Conservation (phyloP, 345 rosid genomes). For the Turnera subulata region DNA sequence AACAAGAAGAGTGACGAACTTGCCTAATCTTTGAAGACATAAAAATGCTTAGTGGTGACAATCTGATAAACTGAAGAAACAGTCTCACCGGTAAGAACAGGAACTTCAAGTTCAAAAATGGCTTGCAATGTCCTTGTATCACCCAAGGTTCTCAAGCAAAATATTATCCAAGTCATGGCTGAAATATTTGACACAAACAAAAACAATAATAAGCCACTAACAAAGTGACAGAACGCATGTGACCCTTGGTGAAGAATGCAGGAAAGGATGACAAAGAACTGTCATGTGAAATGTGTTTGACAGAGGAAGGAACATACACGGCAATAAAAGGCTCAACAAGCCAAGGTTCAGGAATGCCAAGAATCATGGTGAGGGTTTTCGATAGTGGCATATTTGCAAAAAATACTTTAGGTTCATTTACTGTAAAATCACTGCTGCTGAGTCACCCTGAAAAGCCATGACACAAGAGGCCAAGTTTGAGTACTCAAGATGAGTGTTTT, state of each 20-base stretch:
- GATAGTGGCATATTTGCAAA: slow-evolving; percentile 97
- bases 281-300: slow-evolving; percentile 9
- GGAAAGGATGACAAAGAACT: not conserved
- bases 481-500: slow-evolving; percentile 10
- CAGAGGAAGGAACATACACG: slow-evolving; percentile 56
- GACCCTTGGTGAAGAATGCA: not conserved
- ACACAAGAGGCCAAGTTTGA: slow-evolving; percentile 23
- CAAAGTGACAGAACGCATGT: slow-evolving; percentile 13
- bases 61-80: slow-evolving; percentile 7
- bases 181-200: slow-evolving; percentile 20
- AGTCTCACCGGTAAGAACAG: slow-evolving; percentile 85
- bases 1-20: slow-evolving; percentile 4
- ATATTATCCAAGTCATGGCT: slow-evolving; percentile 98
- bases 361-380: slow-evolving; percentile 98
- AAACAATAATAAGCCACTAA: slow-evolving; percentile 4
- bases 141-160: slow-evolving; percentile 96
- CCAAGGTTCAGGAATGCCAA: slow-evolving; percentile 99
- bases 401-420: slow-evolving; percentile 90
- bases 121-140: slow-evolving; percentile 95
- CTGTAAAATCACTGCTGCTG: slow-evolving; percentile 58
- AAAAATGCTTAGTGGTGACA: not conserved
- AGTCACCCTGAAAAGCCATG: slow-evolving; percentile 74
- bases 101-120: slow-evolving; percentile 96
- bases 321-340: slow-evolving; percentile 96
- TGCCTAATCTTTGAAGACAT: no score